These are phyloP conservation scores for Fusarium sp. DNA, from an alignment of 2,329 filamentous ascomycete species.

Conservation along the genomic window DNA sequence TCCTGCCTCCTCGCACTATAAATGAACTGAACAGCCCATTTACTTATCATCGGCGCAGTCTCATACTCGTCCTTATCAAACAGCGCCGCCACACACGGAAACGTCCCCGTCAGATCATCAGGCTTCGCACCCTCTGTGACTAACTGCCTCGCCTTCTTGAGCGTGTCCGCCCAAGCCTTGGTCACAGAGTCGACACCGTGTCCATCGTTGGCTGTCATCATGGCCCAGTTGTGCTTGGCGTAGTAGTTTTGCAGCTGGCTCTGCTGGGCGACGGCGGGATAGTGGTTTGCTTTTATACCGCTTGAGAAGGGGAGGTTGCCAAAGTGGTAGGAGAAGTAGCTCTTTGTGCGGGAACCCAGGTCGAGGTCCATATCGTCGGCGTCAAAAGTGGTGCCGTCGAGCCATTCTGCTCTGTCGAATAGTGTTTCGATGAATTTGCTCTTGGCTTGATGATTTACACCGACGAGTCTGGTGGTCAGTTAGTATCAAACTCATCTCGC, in stretches of 20 bases:
- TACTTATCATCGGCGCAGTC: constrained; percentile 13
- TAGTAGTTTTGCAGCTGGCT: constrained; percentile 16
- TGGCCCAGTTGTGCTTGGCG: constrained; percentile 15
- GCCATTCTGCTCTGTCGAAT: constrained; percentile 10
- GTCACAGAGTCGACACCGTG: constrained; percentile 16
- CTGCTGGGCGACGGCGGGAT: constrained; percentile 7
- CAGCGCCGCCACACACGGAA: constrained; percentile 12
- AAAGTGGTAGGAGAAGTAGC: constrained; percentile 13
- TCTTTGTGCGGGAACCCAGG: not conserved
- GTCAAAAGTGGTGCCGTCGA: not conserved
- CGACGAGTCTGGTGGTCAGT: not conserved
- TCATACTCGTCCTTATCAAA: constrained; percentile 25
- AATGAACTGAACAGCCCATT: constrained; percentile 29
- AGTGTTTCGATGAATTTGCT: constrained; percentile 17
- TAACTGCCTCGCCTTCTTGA: constrained; percentile 10
- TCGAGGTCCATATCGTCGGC: not conserved
- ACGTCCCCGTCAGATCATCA: constrained; percentile 6
- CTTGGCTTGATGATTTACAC: not conserved
- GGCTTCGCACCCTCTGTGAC: not conserved
- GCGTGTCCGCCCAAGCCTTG: constrained; percentile 19
- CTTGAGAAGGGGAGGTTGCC: constrained; percentile 28
- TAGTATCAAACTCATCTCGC: not conserved
- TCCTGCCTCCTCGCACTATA: constrained; percentile 8
- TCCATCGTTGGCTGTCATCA: constrained; percentile 24
- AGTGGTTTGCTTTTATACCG: constrained; percentile 27